Base-by-base conservation (phyloP, 164 flowering plant genomes). In the Macadamia tetraphylla region DNA sequence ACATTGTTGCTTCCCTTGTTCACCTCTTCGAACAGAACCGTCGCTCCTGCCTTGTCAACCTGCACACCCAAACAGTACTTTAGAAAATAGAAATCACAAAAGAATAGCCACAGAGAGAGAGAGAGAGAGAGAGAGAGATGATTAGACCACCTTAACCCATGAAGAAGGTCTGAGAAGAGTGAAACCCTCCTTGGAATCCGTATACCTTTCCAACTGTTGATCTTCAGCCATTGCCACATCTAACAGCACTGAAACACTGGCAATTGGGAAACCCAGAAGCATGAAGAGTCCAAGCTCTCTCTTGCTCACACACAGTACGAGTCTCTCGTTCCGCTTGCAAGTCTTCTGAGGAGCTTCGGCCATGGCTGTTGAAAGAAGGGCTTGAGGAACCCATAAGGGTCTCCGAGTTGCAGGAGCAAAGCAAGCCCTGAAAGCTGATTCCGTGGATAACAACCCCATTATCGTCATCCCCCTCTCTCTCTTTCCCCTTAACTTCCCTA, bases 21-120 rank as follows among this genome's bases (percentile, higher is more conserved):
- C 23, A 70, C 71, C 64, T 94, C 95, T 78, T 94, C 90, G 76
- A 94, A 91, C 69, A 94, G 69, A 67, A 74, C 90, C 31, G 87
- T 85, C 18, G 96, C 98, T 53, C 98, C 97, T 15, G 95, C 93
- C 76, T 94, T 94, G 8, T 94, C 98, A 31, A 94, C 93, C 98
- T 90, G 60, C 58, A 31, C 42, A 64, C 29, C 13, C 30, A 53
- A 51, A 40, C 40, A 35, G 3, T 35, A 35, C 40, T 35, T 35
- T 23, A 52, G 12, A 29, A 29, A 43, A 62, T 17, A 60, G 52
- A 69, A 42, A n/a, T 31, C 12, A 52, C 30, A 9, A n/a, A 43
- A 3, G 46, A 15, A 32, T 9, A 62, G 18, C 44, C 31, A 43
- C 11, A 31, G 58, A 72, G 44, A 67, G 35, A 68, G 46, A 63